Evolutionary conservation across 352 stramenopile genomes (phyloP), one percentile per base, ranked within the genome.

Genomic region (Elongisporangium undulatum): DNA sequence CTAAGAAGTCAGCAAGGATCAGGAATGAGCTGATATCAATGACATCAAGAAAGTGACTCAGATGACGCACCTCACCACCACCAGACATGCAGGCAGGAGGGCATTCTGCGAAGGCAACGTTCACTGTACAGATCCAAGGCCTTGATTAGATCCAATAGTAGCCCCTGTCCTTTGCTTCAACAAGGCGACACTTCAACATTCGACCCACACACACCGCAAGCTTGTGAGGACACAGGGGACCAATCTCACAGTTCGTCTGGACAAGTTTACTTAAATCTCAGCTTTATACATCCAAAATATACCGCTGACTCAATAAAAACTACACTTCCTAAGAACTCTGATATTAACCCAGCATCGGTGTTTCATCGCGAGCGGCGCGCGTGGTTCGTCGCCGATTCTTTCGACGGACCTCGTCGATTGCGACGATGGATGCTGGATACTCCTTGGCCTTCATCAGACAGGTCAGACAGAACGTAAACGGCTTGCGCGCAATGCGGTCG

Each of bases 381-480:
- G 29, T 41, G 13, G 9, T 41, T 41, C 29, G 4, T 41, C 29
- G 29, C 29, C 29, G 29, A 41, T 4, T 15, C 8, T 41, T 41
- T 13, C 29, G 29, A 13, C 29, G 29, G 29, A 41, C 29, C 29
- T 41, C 29, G 9, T 41, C 29, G 1, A 74, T 55, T 2, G 71
- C 77, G 15, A 87, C 73, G 53, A 71, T 64, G 62, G 67, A 66
- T 48, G 74, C 71, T 7, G 71, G 72, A 41, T 71, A 29, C 39
- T 77, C 69, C 16, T 73, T 71, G 45, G 67, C 63, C 2, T 64
- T 45, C 39, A 84, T 77, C 13, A 84, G 67, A 16, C 75, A 84
- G 48, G 71, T 64, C 16, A 82, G 52, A 23, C 75, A 85, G 61
- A 85, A 85, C 16, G 73, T 64, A 17, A 82, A 52, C 49, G 66